Conservation (phyloP, 2,329 filamentous ascomycete genomes). For the Fusarium succisae region DNA sequence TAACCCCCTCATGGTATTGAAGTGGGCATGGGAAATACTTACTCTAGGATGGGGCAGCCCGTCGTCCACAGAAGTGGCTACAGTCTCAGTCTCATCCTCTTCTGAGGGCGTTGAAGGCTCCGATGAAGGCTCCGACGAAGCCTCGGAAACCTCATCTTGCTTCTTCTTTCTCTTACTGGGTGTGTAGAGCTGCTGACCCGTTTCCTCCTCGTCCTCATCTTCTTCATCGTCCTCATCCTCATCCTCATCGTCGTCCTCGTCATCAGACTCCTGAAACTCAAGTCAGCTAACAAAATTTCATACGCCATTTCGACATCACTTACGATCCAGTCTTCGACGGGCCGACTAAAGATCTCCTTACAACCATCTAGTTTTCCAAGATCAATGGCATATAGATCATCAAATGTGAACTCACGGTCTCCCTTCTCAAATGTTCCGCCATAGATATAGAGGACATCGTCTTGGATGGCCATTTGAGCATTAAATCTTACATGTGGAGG, state of each 20-base stretch:
- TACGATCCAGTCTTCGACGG: constrained; percentile 84
- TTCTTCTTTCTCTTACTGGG: constrained; percentile 68
- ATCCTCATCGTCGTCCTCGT: constrained; percentile 65
- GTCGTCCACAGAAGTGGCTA: constrained; percentile 70
- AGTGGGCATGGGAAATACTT: constrained; percentile 31
- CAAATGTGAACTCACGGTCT: constrained; percentile 94
- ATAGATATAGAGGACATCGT: constrained; percentile 92
- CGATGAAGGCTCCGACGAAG: constrained; percentile 47
- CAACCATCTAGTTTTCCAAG: constrained; percentile 95
- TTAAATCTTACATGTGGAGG: constrained; percentile 93
- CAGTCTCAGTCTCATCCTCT: constrained; percentile 59
- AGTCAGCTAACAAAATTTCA: constrained; percentile 16
- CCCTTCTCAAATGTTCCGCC: constrained; percentile 96
- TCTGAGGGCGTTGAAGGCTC: constrained; percentile 45
- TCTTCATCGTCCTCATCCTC: constrained; percentile 68
- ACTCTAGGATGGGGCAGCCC: constrained; percentile 76
- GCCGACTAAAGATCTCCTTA: constrained; percentile 86
- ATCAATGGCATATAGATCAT: constrained; percentile 92
- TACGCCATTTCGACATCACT: constrained; percentile 40
- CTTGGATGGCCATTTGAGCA: constrained; percentile 87
- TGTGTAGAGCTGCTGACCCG: constrained; percentile 57
- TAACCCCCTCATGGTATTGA: neutral
- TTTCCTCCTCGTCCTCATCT: constrained; percentile 62
- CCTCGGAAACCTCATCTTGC: constrained; percentile 53
- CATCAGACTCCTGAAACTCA: constrained; percentile 61